phyloP scores from a whole-genome alignment of 2,329 filamentous ascomycete species.

The Colletotrichum musae region DNA sequence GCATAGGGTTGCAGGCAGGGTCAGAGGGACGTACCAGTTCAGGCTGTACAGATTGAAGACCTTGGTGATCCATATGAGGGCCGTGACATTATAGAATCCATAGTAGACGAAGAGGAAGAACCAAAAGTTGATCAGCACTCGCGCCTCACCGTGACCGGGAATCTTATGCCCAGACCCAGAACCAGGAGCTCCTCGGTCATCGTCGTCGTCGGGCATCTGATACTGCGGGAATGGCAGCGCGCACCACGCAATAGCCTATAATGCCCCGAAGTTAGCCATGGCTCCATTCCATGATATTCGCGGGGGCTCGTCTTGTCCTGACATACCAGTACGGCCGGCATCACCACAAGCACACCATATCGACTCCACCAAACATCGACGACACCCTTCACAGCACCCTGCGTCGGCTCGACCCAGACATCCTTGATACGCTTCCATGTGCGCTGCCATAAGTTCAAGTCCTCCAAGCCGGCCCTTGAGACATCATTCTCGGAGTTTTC shows the following conservation, averaged over 20 bases:
- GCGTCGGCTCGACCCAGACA: slow-evolving; percentile 73
- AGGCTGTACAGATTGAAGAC: slow-evolving; percentile 80
- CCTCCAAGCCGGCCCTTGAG: slow-evolving; percentile 50
- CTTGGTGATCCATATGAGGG: slow-evolving; percentile 79
- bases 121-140: slow-evolving; percentile 79
- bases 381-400: slow-evolving; percentile 69
- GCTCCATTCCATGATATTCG: slow-evolving; percentile 29
- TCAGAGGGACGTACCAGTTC: slow-evolving; percentile 65
- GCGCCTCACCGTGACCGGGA: slow-evolving; percentile 74
- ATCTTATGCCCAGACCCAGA: slow-evolving; percentile 55
- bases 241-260: slow-evolving; percentile 74
- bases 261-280: slow-evolving; percentile 14
- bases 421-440: slow-evolving; percentile 59
- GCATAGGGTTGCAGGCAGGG: not conserved
- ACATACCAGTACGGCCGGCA: slow-evolving; percentile 73
- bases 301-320: not conserved
- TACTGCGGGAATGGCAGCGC: slow-evolving; percentile 77
- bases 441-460: slow-evolving; percentile 53
- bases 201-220: slow-evolving; percentile 62
- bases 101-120: slow-evolving; percentile 81
- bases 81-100: slow-evolving; percentile 77
- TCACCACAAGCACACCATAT: slow-evolving; percentile 71
- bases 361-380: slow-evolving; percentile 76
- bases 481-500: slow-evolving; percentile 49
- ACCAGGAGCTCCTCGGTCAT: slow-evolving; percentile 48